These are phyloP conservation scores for Salvia sclarea DNA, from an alignment of 305 asterid species.

Conservation along the genomic window DNA sequence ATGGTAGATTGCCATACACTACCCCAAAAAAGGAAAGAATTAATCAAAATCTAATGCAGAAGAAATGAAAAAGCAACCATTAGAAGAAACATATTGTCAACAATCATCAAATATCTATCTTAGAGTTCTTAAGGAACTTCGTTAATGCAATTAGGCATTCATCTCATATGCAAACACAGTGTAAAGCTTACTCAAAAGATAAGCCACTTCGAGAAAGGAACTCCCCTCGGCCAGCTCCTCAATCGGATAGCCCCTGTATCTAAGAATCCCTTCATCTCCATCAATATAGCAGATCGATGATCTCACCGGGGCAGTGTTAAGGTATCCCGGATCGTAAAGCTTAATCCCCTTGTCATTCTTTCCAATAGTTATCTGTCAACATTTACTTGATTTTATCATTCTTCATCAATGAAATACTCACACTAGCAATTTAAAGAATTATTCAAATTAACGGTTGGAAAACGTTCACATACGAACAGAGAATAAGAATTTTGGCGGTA, in stretches of 20 bases:
- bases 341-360: slow-evolving; percentile 91
- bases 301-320: slow-evolving; percentile 96
- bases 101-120: background rate
- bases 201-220: slow-evolving; percentile 90
- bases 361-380: slow-evolving; percentile 75
- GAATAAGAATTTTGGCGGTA: background rate
- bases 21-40: slow-evolving; percentile 1
- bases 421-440: background rate
- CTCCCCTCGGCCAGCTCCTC: slow-evolving; percentile 97
- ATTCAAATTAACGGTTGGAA: background rate
- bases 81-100: background rate
- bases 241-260: slow-evolving; percentile 96
- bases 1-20: slow-evolving; percentile 97
- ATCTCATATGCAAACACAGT: slow-evolving; percentile 31
- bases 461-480: background rate
- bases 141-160: background rate
- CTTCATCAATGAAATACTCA: background rate
- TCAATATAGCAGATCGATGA: slow-evolving; percentile 93
- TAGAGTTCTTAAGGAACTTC: background rate
- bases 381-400: slow-evolving; percentile 28
- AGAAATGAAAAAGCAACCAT: slow-evolving; percentile 6
- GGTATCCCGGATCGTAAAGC: slow-evolving; percentile 98
- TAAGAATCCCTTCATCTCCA: slow-evolving; percentile 96
- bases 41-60: background rate
- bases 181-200: slow-evolving; percentile 79